A percentile compares a stretch with the other conserved stretches of the same genome.
These are phyloP conservation scores for Corymbia maculata DNA, from an alignment of 345 rosid species.

Conservation along the genomic window DNA sequence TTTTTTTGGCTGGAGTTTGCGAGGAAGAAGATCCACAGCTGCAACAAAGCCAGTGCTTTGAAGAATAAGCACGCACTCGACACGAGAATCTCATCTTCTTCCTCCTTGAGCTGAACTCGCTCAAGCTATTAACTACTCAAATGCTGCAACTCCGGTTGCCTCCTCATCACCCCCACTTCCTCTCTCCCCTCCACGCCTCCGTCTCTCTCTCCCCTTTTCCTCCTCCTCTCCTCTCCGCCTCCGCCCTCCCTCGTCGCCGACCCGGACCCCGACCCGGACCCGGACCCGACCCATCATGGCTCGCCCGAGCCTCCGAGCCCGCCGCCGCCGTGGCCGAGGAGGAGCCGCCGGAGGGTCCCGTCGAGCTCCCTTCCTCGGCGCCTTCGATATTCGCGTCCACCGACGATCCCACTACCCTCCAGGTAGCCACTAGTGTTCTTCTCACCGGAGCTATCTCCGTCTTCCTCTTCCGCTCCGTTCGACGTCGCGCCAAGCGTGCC, in stretches of 20 bases:
- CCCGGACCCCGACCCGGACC: background rate
- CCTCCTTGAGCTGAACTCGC: background rate
- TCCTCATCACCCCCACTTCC: background rate
- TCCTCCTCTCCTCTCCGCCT: slow-evolving; percentile 8
- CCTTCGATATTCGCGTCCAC: slow-evolving; percentile 56
- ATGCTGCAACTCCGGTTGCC: background rate
- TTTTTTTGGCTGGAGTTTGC: background rate
- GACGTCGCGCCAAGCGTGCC: slow-evolving; percentile 77
- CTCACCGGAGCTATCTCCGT: slow-evolving; percentile 76
- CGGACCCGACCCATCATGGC: slow-evolving; percentile 17
- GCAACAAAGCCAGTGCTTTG: background rate
- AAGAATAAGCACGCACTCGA: background rate
- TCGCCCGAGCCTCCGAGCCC: slow-evolving; percentile 21
- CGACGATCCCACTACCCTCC: slow-evolving; percentile 71
- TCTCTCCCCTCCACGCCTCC: background rate
- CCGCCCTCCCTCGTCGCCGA: slow-evolving; percentile 5
- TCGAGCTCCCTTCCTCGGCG: slow-evolving; percentile 50
- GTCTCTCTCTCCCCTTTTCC: slow-evolving; percentile 6
- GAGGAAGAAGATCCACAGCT: background rate
- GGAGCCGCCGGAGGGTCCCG: slow-evolving; percentile 46
- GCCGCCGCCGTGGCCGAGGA: slow-evolving; percentile 6
- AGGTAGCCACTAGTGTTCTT: slow-evolving; percentile 72
- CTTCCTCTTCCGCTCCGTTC: slow-evolving; percentile 78
- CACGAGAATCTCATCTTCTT: background rate
- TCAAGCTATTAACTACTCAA: background rate